phyloP scores from a whole-genome alignment of 2,329 filamentous ascomycete species.

The Aspergillus brunneoviolaceus region DNA sequence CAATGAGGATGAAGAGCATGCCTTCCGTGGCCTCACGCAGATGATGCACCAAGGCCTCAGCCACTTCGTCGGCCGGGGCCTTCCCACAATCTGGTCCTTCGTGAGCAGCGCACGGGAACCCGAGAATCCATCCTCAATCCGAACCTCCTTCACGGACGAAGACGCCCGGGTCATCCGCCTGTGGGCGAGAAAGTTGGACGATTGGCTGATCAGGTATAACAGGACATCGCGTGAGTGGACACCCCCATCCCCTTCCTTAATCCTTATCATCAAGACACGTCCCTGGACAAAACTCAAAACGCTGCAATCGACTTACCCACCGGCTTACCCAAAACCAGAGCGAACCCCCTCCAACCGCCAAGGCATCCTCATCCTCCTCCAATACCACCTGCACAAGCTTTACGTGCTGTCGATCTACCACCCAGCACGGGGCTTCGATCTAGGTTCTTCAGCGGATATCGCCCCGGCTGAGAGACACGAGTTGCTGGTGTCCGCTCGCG shows the following conservation, averaged over 20 bases:
- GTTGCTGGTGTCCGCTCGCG: conserved; percentile 29
- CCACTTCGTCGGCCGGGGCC: conserved; percentile 30
- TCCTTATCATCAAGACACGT: too few relatives aligned
- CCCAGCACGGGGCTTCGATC: conserved; percentile 29
- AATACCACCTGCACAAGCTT: conserved; percentile 33
- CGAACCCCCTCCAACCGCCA: conserved; percentile 30
- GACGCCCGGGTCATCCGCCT: conserved; percentile 29
- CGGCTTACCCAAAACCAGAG: conserved; percentile 13
- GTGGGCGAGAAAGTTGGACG: conserved; percentile 30
- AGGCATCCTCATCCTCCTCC: conserved; percentile 31
- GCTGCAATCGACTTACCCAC: too few relatives aligned
- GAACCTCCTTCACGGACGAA: conserved; percentile 25
- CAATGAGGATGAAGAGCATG: conserved; percentile 23
- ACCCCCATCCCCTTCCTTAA: too few relatives aligned
- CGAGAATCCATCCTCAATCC: conserved; percentile 10
- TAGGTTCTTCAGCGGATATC: conserved; percentile 30
- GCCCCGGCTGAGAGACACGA: conserved; percentile 28
- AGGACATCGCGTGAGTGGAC: conserved; percentile 24
- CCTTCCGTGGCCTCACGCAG: conserved; percentile 28
- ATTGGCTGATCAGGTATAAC: conserved; percentile 32
- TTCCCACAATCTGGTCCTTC: conserved; percentile 32
- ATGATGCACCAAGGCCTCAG: conserved; percentile 33
- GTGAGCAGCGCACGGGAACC: conserved; percentile 24
- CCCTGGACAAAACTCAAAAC: too few relatives aligned
- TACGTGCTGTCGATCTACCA: conserved; percentile 34